A percentile compares a stretch with the other conserved stretches of the same genome.
These are phyloP conservation scores for Malus domestica DNA, from an alignment of 306 rosid species.

Conservation along the genomic window DNA sequence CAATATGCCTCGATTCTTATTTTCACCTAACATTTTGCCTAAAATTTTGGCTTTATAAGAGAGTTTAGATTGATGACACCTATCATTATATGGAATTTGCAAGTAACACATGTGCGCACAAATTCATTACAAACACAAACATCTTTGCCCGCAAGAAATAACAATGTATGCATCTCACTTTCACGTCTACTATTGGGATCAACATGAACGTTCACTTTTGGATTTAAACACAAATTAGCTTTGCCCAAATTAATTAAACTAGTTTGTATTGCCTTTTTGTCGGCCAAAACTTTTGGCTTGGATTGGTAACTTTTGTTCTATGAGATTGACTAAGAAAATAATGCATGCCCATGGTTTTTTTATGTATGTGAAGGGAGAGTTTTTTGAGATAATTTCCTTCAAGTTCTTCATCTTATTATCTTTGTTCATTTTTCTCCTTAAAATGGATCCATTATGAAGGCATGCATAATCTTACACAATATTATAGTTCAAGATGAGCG, in stretches of 20 bases:
- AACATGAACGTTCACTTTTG: neutral
- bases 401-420: no score
- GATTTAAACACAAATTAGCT: neutral
- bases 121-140: neutral
- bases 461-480: no score
- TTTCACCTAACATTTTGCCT: constrained; percentile 38
- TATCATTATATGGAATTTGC: constrained; percentile 4
- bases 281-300: neutral
- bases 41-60: constrained; percentile 47
- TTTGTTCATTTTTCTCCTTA: no score
- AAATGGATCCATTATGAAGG: no score
- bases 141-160: constrained; percentile 13
- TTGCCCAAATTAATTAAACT: neutral
- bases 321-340: neutral
- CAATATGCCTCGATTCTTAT: constrained; percentile 22
- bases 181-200: neutral
- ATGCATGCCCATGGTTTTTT: neutral
- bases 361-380: neutral
- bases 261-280: neutral
- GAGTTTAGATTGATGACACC: constrained; percentile 12
- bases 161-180: neutral
- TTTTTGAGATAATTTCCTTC: no score
- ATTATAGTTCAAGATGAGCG: no score
- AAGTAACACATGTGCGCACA: neutral
- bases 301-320: neutral